phyloP scores from a whole-genome alignment of 2,329 filamentous ascomycete species.

The Pochonia chlamydosporia region DNA sequence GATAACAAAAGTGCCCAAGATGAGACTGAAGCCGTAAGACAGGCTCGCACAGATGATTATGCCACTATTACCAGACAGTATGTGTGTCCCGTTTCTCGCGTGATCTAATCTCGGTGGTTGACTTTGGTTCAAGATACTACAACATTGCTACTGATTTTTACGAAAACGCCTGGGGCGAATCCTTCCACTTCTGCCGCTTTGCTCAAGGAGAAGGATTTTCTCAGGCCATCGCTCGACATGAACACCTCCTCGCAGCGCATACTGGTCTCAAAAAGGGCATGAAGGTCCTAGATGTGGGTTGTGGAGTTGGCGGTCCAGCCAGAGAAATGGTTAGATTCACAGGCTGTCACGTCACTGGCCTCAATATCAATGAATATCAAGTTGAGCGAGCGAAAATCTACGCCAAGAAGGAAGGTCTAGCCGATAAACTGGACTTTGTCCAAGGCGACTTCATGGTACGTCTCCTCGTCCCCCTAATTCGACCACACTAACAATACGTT shows the following conservation, averaged over 20 bases:
- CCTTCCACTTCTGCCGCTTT: constrained; percentile 94
- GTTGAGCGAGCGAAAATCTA: constrained; percentile 81
- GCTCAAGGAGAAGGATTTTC: constrained; percentile 76
- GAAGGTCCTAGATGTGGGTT: constrained; percentile 90
- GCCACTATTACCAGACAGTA: background rate
- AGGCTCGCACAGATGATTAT: constrained; percentile 6
- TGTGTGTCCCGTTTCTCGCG: background rate
- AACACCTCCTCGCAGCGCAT: constrained; percentile 87
- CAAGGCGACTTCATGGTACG: constrained; percentile 89
- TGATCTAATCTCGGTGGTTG: too few relatives aligned
- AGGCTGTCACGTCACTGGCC: constrained; percentile 73
- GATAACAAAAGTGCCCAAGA: constrained; percentile 71
- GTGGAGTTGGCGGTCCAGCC: constrained; percentile 90
- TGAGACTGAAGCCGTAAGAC: constrained; percentile 65
- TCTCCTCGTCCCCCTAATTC: background rate
- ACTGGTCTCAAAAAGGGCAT: constrained; percentile 76
- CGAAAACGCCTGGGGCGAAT: constrained; percentile 90
- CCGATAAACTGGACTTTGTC: constrained; percentile 70
- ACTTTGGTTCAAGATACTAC: constrained; percentile 60
- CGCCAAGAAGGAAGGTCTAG: constrained; percentile 70
- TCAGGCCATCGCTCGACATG: constrained; percentile 86
- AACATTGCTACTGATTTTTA: constrained; percentile 88
- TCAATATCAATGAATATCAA: constrained; percentile 99
- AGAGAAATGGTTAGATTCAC: constrained; percentile 92
- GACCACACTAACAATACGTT: background rate